Base-by-base conservation (phyloP, 441 rosid species). In the Arabidopsis lyrata region DNA sequence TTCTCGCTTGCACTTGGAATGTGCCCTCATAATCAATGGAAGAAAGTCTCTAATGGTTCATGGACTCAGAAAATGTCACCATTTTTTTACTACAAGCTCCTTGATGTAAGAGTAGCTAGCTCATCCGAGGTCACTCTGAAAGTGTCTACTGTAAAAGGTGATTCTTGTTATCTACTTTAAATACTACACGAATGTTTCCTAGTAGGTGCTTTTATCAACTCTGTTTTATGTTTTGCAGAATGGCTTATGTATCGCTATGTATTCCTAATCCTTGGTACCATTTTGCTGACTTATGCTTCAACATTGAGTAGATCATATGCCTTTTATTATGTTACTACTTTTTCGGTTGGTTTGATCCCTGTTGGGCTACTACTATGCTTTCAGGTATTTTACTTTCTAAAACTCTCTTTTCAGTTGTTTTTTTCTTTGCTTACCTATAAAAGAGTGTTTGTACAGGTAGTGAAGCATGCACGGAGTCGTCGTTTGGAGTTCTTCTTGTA, bases 41-140 rank as follows among this genome's bases (percentile, higher is more conserved):
- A 86, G 84, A 87, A 90, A 76, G 83, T 83, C 42, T 82, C 80
- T 15, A 86, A 88, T 82, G 91, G 88, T 78, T 74, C 80, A 49
- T 92, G 96, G 96, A 82, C 45, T 68, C 85, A 75, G 52, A 68
- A 83, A 14, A 88, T 90, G 94, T 90, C 96, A n/a, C 92, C 94
- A 66, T 90, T 27, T 27, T 27, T 88, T 73, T 88, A 85, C 78
- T 83, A 80, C 67, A 90, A 83, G 79, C 69, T 88, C 62, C 73
- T 90, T 60, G 94, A 87, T 74, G 36, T 92, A 52, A 79, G 96
- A 81, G 60, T 80, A 49, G 45, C 60, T 32, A 66, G 84, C 74
- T 74, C 86, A 62, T 80, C 86, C 31, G 67, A 45, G 0, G 82
- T 76, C 77, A 77, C 67, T 48, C 45, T 84, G 47, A 85, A 87